These are phyloP conservation scores for Zoysia matrella DNA, from an alignment of 202 grass and related monocot genomes.

Conservation along the genomic window DNA sequence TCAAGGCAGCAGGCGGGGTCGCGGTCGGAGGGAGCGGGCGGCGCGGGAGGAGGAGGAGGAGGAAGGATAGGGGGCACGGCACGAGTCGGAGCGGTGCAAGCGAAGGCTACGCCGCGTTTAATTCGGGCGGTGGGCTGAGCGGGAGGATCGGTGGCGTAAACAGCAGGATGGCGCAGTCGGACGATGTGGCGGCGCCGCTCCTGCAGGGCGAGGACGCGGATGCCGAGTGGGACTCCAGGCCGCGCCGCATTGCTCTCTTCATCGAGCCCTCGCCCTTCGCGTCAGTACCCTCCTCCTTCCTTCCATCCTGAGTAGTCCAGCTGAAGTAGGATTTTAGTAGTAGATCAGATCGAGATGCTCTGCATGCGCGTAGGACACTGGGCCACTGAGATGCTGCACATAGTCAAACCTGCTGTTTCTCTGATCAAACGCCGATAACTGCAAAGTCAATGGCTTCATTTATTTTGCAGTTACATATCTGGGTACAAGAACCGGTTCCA, in stretches of 20 bases:
- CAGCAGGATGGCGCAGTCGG: constrained; percentile 42
- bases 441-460: constrained; percentile 25
- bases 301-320: neutral
- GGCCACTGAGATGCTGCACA: constrained; percentile 27
- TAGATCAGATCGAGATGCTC: constrained; percentile 51
- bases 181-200: constrained; percentile 46
- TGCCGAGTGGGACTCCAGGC: constrained; percentile 47
- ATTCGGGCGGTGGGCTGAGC: constrained; percentile 6
- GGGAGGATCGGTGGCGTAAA: constrained; percentile 10
- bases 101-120: constrained; percentile 17
- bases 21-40: constrained; percentile 15
- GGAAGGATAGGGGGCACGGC: constrained; percentile 50
- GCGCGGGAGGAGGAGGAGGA: constrained; percentile 25
- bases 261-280: constrained; percentile 95
- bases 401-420: neutral
- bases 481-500: constrained; percentile 98
- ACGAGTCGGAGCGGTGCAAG: constrained; percentile 39
- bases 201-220: constrained; percentile 42
- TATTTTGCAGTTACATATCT: constrained; percentile 75
- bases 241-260: constrained; percentile 97
- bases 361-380: neutral
- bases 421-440: constrained; percentile 1
- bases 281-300: constrained; percentile 50
- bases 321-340: constrained; percentile 5
- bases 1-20: constrained; percentile 7